Percentiles rank a stretch among this genome's conserved stretches.
Evolutionary conservation across 768 basidiomycete genomes (phyloP).

Genomic region (Kwoniella sp.): DNA sequence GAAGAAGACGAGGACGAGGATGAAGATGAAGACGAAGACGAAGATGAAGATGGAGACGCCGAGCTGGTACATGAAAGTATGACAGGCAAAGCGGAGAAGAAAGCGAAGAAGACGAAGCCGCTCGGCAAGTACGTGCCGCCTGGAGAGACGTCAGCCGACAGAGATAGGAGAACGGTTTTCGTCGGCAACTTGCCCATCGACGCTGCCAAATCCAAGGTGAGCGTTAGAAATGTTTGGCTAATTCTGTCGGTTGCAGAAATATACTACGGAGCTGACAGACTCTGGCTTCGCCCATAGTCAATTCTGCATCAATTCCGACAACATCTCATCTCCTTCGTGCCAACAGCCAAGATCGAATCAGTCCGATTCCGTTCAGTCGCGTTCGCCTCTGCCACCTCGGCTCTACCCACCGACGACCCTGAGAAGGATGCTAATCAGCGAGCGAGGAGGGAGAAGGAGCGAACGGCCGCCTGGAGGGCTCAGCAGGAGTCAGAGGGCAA

Average conservation of each 20-base stretch:
- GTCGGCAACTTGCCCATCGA: constrained; percentile 83
- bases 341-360: constrained; percentile 82
- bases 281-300: constrained; percentile 60
- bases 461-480: constrained; percentile 53
- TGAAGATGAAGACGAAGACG: constrained; percentile 33
- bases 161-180: constrained; percentile 84
- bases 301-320: constrained; percentile 73
- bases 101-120: constrained; percentile 37
- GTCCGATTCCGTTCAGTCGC: constrained; percentile 90
- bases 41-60: constrained; percentile 46
- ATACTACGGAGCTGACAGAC: neutral
- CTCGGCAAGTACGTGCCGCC: constrained; percentile 63
- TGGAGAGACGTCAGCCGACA: constrained; percentile 72
- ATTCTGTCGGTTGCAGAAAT: neutral
- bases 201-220: constrained; percentile 74
- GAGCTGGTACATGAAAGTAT: constrained; percentile 71
- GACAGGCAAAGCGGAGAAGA: constrained; percentile 48
- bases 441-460: constrained; percentile 51
- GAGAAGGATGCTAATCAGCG: constrained; percentile 45
- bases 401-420: constrained; percentile 59
- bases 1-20: constrained; percentile 30
- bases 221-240: constrained; percentile 35
- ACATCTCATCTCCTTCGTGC: constrained; percentile 73
- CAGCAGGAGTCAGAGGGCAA: constrained; percentile 60
- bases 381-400: constrained; percentile 78